A percentile compares a stretch with the other conserved stretches of the same genome.
phyloP scores from a whole-genome alignment of 1,284 basidiomycete species.

The Moesziomyces parantarcticus region DNA sequence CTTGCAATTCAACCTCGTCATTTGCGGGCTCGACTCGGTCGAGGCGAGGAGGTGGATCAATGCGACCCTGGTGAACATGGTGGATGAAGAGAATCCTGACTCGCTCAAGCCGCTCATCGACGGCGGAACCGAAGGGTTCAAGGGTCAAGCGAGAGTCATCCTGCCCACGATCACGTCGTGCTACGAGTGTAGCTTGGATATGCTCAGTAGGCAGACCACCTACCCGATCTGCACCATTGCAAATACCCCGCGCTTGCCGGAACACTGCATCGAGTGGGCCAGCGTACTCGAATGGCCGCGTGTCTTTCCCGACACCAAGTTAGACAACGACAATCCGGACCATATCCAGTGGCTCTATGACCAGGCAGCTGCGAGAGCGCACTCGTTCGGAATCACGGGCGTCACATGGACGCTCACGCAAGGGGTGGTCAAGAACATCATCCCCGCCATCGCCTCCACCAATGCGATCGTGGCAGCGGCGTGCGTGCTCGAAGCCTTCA shows the following conservation, averaged over 20 bases:
- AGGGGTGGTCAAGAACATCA: conserved; percentile 99
- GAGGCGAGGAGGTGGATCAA: conserved; percentile 96
- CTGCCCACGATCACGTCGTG: conserved; percentile 94
- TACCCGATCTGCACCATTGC: conserved; percentile 99
- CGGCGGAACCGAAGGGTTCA: conserved; percentile 99
- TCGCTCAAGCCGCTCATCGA: conserved; percentile 98
- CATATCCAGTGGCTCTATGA: conserved; percentile 94
- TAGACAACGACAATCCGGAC: conserved; percentile 83
- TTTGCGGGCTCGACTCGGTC: conserved; percentile 93
- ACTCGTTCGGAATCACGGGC: conserved; percentile 94
- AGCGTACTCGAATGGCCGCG: conserved; percentile 98
- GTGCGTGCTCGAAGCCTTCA: conserved; percentile 99
- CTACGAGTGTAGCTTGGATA: conserved; percentile 97
- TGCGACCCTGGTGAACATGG: conserved; percentile 92
- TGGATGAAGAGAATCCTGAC: conserved; percentile 83
- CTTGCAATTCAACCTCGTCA: conserved; percentile 93
- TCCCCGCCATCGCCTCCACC: conserved; percentile 76
- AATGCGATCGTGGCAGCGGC: conserved; percentile 74
- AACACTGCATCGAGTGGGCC: conserved; percentile 99
- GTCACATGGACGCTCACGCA: conserved; percentile 98
- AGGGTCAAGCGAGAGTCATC: conserved; percentile 97
- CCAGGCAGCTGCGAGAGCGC: conserved; percentile 78
- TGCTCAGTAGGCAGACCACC: conserved; percentile 95
- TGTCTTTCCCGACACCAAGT: conserved; percentile 74
- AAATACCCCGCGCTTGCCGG: conserved; percentile 95